Conservation (phyloP, 495 filamentous ascomycete species). For the Gamarada debralockiae region DNA sequence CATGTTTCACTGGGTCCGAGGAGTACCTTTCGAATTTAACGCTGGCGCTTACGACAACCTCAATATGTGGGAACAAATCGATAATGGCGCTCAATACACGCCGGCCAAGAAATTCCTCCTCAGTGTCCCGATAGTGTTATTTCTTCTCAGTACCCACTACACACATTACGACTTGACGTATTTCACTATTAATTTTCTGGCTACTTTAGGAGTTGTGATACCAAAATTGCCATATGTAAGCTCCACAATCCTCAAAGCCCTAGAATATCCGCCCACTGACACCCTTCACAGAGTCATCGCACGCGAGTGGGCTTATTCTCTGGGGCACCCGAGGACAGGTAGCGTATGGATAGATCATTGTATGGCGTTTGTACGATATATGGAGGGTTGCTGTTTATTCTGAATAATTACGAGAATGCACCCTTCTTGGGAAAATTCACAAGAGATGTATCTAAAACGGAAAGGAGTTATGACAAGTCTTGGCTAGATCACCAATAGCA, state of each 20-base stretch:
- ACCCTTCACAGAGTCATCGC: conserved; percentile 56
- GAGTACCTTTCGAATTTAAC: conserved; percentile 98
- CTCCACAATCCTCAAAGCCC: conserved; percentile 16
- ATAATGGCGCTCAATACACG: conserved; percentile 98
- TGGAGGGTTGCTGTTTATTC: conserved; percentile 11
- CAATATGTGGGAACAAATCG: conserved; percentile 99
- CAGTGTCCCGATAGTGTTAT: conserved; percentile 88
- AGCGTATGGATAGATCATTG: conserved; percentile 11
- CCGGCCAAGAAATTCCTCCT: conserved; percentile 97
- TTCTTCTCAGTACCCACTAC: conserved; percentile 96
- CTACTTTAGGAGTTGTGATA: conserved; percentile 86
- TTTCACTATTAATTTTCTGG: conserved; percentile 94
- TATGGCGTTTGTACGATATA: conserved; percentile 27
- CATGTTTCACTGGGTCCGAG: conserved; percentile 99
- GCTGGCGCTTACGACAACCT: conserved; percentile 98
- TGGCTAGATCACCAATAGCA: conserved; percentile 18
- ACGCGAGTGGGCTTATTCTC: conserved; percentile 67
- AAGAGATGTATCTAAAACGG: conserved; percentile 21
- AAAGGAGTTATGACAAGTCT: conserved; percentile 18
- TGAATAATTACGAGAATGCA: conserved; percentile 14
- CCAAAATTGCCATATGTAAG: conserved; percentile 93
- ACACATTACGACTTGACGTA: conserved; percentile 96
- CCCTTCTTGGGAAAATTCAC: conserved; percentile 6
- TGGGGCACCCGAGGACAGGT: conserved; percentile 52
- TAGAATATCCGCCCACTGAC: conserved; percentile 9